A percentile compares a stretch with the other conserved stretches of the same genome.
Conservation (phyloP, 73 alveolate genomes). For the Symbiodinium natans region DNA sequence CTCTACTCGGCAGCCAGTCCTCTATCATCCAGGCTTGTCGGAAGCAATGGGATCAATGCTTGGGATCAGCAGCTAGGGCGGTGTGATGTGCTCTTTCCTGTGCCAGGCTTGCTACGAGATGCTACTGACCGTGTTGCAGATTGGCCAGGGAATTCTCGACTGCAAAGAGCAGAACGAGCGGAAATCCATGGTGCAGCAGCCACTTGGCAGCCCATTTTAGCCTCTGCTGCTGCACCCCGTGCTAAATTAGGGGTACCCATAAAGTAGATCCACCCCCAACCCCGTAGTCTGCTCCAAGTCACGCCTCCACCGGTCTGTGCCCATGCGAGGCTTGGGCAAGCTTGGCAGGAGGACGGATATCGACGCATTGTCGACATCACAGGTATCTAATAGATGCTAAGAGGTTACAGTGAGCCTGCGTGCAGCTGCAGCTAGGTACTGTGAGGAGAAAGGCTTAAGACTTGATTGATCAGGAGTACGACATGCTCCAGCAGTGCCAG, state of each 20-base stretch:
- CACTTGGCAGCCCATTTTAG: background rate
- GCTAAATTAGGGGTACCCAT: too few species aligned
- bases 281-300: too few species aligned
- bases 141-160: slow-evolving; percentile 55
- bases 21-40: background rate
- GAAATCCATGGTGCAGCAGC: slow-evolving; percentile 38
- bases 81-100: background rate
- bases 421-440: too few species aligned
- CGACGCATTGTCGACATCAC: too few species aligned
- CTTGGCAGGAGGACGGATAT: slow-evolving; percentile 84
- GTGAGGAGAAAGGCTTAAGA: too few species aligned
- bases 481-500: background rate
- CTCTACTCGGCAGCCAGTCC: slow-evolving; percentile 41
- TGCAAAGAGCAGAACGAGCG: slow-evolving; percentile 19
- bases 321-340: slow-evolving; percentile 31
- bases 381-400: too few species aligned
- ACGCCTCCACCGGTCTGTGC: background rate
- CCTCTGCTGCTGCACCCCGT: background rate
- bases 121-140: slow-evolving; percentile 50
- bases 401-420: too few species aligned
- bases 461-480: background rate
- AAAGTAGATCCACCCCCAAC: too few species aligned
- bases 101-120: slow-evolving; percentile 49
- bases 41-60: too few species aligned
- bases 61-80: too few species aligned